A percentile compares a stretch with the other conserved stretches of the same genome.
These are phyloP conservation scores for Chimonanthus salicifolius DNA, from an alignment of 164 flowering plant genomes.

Conservation along the genomic window DNA sequence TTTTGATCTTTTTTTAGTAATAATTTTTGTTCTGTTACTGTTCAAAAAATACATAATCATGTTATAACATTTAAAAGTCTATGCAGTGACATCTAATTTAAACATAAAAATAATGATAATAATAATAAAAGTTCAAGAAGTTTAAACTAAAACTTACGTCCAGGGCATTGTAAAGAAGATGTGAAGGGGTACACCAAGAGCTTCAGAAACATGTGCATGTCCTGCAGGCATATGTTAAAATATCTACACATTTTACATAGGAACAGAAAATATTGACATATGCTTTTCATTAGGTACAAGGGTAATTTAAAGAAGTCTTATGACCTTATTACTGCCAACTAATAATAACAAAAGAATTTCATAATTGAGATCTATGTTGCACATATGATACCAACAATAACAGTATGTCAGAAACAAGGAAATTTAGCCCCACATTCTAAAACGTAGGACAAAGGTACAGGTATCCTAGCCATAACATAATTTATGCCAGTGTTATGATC, in stretches of 20 bases:
- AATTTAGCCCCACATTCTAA: background rate
- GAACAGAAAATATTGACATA: background rate
- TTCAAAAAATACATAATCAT: background rate
- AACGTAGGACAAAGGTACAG: background rate
- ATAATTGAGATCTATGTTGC: too few relatives aligned
- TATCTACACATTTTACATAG: background rate
- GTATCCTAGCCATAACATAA: too few relatives aligned
- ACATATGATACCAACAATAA: too few relatives aligned
- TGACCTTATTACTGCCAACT: background rate
- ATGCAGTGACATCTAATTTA: too few relatives aligned
- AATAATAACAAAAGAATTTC: background rate
- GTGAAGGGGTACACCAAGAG: conserved; percentile 90
- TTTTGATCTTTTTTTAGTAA: background rate
- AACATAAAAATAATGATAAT: too few relatives aligned
- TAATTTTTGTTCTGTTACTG: background rate
- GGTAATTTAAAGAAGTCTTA: background rate
- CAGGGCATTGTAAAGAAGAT: conserved; percentile 98
- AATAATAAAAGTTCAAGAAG: too few relatives aligned
- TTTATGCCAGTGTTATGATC: too few relatives aligned
- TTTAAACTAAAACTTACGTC: conserved; percentile 63
- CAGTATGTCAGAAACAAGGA: background rate
- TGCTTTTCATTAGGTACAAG: background rate
- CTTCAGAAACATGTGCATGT: conserved; percentile 94
- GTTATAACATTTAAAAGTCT: too few relatives aligned
- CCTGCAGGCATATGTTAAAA: conserved; percentile 29